A percentile compares a stretch with the other conserved stretches of the same genome.
These are phyloP conservation scores for Pisolithus orientalis DNA, from an alignment of 768 basidiomycete genomes.

Conservation along the genomic window DNA sequence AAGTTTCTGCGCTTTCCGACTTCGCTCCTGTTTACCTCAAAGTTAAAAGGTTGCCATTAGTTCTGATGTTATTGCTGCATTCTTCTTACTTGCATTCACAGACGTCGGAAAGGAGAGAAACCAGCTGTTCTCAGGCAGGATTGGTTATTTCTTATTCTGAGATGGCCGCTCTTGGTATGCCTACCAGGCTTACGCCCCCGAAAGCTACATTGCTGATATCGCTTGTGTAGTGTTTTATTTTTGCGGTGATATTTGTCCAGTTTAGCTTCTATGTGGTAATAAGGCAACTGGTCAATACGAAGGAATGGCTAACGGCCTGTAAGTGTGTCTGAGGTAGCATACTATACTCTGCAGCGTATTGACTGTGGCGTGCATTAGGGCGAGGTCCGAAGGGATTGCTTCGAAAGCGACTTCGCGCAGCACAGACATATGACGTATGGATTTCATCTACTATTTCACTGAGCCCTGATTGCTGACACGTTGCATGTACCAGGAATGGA, in stretches of 20 bases:
- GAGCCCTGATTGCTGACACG: background rate
- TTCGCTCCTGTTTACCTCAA: conserved; percentile 87
- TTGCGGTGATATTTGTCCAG: conserved; percentile 74
- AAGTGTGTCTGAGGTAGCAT: conserved; percentile 12
- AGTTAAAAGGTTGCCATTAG: conserved; percentile 55
- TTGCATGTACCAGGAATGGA: conserved; percentile 65
- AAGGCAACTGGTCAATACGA: conserved; percentile 87
- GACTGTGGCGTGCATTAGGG: conserved; percentile 43
- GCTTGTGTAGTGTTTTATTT: conserved; percentile 64
- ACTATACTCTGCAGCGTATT: background rate
- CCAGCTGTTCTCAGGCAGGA: conserved; percentile 51
- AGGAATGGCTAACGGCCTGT: conserved; percentile 93
- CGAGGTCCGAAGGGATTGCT: conserved; percentile 77
- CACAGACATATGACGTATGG: conserved; percentile 66
- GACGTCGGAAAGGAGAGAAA: conserved; percentile 31
- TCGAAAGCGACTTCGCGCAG: conserved; percentile 65
- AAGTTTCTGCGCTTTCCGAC: conserved; percentile 79
- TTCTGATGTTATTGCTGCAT: background rate
- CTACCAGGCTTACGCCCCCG: background rate
- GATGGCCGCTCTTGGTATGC: conserved; percentile 83
- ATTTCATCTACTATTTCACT: background rate
- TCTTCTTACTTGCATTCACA: conserved; percentile 11
- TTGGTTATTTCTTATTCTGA: conserved; percentile 67
- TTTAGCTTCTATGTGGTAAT: conserved; percentile 85
- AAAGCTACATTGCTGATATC: background rate